Conservation (phyloP, 2,329 filamentous ascomycete species). For the Madurella fahalii region DNA sequence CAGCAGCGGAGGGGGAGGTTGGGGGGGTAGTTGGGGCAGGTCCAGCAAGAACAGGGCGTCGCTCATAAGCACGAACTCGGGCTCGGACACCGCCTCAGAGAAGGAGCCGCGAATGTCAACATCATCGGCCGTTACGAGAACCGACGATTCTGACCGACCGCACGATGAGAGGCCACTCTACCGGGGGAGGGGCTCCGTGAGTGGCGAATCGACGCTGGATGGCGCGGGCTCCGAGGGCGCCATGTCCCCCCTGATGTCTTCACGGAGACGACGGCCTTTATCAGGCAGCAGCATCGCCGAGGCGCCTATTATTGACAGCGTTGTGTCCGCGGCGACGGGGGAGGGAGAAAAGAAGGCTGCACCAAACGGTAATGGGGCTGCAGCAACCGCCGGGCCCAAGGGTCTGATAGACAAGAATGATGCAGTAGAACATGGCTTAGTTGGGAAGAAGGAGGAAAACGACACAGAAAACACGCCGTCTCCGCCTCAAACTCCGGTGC, state of each 20-base stretch:
- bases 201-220: constrained; percentile 23
- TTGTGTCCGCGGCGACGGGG: constrained; percentile 14
- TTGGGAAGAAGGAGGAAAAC: background rate
- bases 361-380: background rate
- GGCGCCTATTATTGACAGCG: constrained; percentile 17
- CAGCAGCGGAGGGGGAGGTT: constrained; percentile 24
- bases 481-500: background rate
- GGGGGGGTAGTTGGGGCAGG: constrained; percentile 32
- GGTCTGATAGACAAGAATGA: background rate
- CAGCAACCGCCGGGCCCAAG: background rate
- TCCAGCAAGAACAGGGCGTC: constrained; percentile 20
- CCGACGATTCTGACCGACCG: constrained; percentile 7
- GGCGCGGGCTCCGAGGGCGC: constrained; percentile 12
- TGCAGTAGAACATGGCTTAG: background rate
- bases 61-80: background rate
- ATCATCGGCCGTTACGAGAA: constrained; percentile 14
- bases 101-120: constrained; percentile 24
- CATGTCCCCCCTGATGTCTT: constrained; percentile 5
- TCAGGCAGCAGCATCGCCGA: background rate
- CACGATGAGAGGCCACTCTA: constrained; percentile 21
- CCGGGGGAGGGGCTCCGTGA: constrained; percentile 17
- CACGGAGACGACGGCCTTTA: background rate
- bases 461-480: background rate
- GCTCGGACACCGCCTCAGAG: constrained; percentile 11
- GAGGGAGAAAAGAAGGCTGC: background rate